Evolutionary conservation across 805 yeast species (phyloP).

Genomic region (Wickerhamiella azymoides): DNA sequence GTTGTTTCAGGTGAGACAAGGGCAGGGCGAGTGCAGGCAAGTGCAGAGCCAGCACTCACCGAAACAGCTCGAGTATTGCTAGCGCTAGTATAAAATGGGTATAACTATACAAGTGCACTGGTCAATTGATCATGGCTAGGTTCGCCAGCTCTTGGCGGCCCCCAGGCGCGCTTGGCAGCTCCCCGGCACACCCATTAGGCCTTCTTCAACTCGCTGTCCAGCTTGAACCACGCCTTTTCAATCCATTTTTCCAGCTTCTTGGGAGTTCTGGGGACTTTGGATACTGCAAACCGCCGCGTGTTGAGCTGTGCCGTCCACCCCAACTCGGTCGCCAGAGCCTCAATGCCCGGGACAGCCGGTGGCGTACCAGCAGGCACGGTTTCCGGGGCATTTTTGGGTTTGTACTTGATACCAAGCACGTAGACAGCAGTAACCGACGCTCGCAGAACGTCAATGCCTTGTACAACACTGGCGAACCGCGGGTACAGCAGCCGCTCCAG

Average conservation of each 20-base stretch:
- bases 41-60: too few species aligned
- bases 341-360: background rate
- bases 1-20: too few species aligned
- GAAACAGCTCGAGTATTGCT: too few species aligned
- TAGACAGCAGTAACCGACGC: slow-evolving; percentile 28
- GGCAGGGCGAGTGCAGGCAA: too few species aligned
- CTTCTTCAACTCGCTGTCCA: slow-evolving; percentile 38
- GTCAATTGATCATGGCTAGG: too few species aligned
- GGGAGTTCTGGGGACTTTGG: slow-evolving; percentile 14
- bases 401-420: slow-evolving; percentile 41
- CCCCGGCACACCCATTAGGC: too few species aligned
- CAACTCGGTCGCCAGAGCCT: background rate
- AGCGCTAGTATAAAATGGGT: too few species aligned
- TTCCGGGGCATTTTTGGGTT: slow-evolving; percentile 6
- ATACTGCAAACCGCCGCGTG: slow-evolving; percentile 9
- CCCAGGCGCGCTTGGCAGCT: too few species aligned
- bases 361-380: too few species aligned
- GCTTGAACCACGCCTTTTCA: slow-evolving; percentile 57
- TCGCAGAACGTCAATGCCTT: slow-evolving; percentile 18
- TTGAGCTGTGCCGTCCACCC: slow-evolving; percentile 15
- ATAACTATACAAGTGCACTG: background rate
- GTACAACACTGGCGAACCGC: slow-evolving; percentile 33
- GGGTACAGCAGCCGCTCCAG: slow-evolving; percentile 61
- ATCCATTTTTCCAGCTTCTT: slow-evolving; percentile 45
- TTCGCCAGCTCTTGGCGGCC: too few species aligned